A percentile compares a stretch with the other conserved stretches of the same genome.
Evolutionary conservation across 1,284 basidiomycete genomes (phyloP).

Genomic region (Cutaneotrichosporon dermatis): DNA sequence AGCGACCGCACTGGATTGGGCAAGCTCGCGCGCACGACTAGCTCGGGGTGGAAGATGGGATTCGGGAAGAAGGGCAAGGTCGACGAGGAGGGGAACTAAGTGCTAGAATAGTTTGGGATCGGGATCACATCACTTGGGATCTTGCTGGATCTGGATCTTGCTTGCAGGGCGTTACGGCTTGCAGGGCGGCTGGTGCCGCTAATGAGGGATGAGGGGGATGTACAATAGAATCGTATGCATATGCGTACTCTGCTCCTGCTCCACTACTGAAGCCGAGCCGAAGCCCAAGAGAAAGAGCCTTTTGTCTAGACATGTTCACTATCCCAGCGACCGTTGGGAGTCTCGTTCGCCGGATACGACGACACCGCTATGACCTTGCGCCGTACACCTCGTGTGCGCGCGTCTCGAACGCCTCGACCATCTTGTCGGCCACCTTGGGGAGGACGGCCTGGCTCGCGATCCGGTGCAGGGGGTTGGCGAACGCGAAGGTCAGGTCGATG

Average conservation of each 20-base stretch:
- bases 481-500: constrained; percentile 77
- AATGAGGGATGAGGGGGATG: too few relatives aligned
- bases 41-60: constrained; percentile 41
- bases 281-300: too few relatives aligned
- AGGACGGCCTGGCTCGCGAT: constrained; percentile 77
- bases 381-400: constrained; percentile 68
- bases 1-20: constrained; percentile 21
- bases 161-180: too few relatives aligned
- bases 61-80: constrained; percentile 41
- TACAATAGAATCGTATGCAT: background rate
- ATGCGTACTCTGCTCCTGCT: background rate
- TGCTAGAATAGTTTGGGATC: too few relatives aligned
- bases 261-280: too few relatives aligned
- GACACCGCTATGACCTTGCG: background rate
- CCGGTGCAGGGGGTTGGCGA: constrained; percentile 80
- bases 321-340: too few relatives aligned
- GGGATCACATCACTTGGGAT: too few relatives aligned
- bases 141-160: too few relatives aligned
- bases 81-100: constrained; percentile 15
- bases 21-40: constrained; percentile 36
- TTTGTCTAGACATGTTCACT: too few relatives aligned
- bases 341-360: too few relatives aligned
- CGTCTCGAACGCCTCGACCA: constrained; percentile 88
- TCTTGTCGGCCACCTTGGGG: constrained; percentile 75
- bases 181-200: too few relatives aligned